Evolutionary conservation across 176 grass and related monocot species (phyloP), one percentile per base, ranked within the genome.

Genomic region (Panicum miliaceum): DNA sequence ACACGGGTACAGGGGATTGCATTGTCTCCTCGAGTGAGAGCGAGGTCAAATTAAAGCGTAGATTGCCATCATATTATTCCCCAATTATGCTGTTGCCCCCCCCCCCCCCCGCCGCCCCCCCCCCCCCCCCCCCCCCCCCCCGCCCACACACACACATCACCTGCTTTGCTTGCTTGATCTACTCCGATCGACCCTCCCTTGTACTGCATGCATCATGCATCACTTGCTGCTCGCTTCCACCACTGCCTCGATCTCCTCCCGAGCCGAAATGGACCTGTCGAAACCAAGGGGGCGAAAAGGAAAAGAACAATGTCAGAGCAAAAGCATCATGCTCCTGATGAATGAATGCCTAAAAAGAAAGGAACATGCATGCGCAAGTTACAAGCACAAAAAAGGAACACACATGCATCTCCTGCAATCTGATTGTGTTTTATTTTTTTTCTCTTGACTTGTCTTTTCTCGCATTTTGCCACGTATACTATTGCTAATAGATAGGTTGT

Each of bases 51-150:
- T 67, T 0, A 84, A 57, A 57, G 46, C 37, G 23, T 43, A 75
- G 82, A 56, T 58, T 67, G 72, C 18, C 73, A 89, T 84, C 82
- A 81, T 89, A 89, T 89, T 75, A 89, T 89, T 89, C 82, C 38
- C 41, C 46, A 66, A 84, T 84, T 46, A 79, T 82, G 73, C 42
- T 57, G 60, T 76, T 54, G 58, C n/a, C n/a, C n/a, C n/a, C n/a
- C n/a, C n/a, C n/a, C n/a, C n/a, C n/a, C n/a, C n/a, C n/a, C n/a
- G n/a, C n/a, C n/a, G n/a, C n/a, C n/a, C n/a, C n/a, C n/a, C n/a
- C n/a, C n/a, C n/a, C n/a, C n/a, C n/a, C n/a, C n/a, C n/a, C n/a
- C n/a, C n/a, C n/a, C n/a, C n/a, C n/a, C n/a, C n/a, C n/a, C n/a
- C n/a, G 54, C 57, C 76, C 75, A 77, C 75, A 61, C 34, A 32